Evolutionary conservation across 495 filamentous ascomycete species (phyloP).

Genomic region (Penicillium longicatenatum): DNA sequence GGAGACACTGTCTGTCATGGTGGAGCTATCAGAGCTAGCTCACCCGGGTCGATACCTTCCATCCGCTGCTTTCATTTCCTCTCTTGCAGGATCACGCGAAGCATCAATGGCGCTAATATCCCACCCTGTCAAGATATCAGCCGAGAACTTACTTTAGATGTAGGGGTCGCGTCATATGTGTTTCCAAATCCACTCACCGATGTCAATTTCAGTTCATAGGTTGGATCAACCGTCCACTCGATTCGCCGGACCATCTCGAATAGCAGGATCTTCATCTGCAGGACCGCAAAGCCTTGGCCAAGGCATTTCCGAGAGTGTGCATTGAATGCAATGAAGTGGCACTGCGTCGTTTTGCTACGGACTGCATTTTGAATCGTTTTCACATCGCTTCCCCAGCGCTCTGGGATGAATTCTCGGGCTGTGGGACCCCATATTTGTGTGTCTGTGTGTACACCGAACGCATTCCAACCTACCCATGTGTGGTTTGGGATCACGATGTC

Average conservation of each 20-base stretch:
- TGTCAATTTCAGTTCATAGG: conserved; percentile 31
- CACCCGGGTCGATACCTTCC: not conserved
- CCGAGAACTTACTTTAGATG: not conserved
- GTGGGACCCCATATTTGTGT: conserved; percentile 30
- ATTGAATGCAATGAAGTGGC: conserved; percentile 41
- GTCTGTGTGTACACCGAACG: conserved; percentile 36
- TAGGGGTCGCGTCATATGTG: not conserved
- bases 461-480: conserved; percentile 42
- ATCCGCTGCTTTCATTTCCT: not conserved
- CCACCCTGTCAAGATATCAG: conserved; percentile 5
- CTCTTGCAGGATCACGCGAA: conserved; percentile 2
- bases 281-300: conserved; percentile 38
- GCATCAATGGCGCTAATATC: conserved; percentile 6
- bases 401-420: conserved; percentile 33
- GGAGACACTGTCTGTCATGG: not conserved
- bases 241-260: conserved; percentile 33
- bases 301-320: conserved; percentile 38
- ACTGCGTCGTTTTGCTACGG: conserved; percentile 31
- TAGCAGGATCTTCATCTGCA: conserved; percentile 36
- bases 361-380: conserved; percentile 32
- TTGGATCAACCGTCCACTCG: conserved; percentile 32
- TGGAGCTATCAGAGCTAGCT: not conserved
- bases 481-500: conserved; percentile 30
- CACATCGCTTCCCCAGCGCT: conserved; percentile 37
- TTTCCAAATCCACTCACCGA: conserved; percentile 2